phyloP scores from a whole-genome alignment of 2,329 filamentous ascomycete genomes.

The Lachnellula occidentalis region DNA sequence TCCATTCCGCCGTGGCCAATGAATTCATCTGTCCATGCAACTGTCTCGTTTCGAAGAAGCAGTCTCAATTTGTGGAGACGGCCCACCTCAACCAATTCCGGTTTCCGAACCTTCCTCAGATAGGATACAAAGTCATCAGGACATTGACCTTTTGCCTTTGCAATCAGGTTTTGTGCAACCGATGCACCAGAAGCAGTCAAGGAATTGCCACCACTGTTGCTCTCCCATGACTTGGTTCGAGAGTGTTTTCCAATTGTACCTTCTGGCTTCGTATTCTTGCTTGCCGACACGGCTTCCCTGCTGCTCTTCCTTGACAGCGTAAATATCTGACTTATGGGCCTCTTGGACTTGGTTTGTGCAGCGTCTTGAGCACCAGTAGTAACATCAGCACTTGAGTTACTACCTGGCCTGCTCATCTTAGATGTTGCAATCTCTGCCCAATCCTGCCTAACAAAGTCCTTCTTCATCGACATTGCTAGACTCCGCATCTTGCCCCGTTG shows the following conservation, averaged over 20 bases:
- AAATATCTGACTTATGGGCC: conserved; percentile 69
- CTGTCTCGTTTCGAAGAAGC: conserved; percentile 86
- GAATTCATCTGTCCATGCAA: conserved; percentile 91
- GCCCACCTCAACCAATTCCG: conserved; percentile 83
- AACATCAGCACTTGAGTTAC: conserved; percentile 34
- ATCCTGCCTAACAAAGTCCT: conserved; percentile 90
- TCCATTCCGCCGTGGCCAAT: conserved; percentile 87
- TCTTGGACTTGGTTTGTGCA: conserved; percentile 44
- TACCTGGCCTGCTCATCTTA: conserved; percentile 37
- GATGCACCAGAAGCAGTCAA: conserved; percentile 50
- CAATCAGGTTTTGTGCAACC: conserved; percentile 52
- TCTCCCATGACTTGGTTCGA: conserved; percentile 68
- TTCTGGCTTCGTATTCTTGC: conserved; percentile 70
- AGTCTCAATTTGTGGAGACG: conserved; percentile 90
- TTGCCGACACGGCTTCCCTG: conserved; percentile 57
- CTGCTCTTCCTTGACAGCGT: conserved; percentile 40
- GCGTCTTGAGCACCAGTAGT: conserved; percentile 33
- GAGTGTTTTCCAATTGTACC: conserved; percentile 57
- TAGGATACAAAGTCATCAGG: conserved; percentile 85
- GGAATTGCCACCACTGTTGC: conserved; percentile 52
- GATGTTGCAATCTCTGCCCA: conserved; percentile 62
- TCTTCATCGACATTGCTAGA: conserved; percentile 83
- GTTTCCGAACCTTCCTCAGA: conserved; percentile 72
- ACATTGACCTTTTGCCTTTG: conserved; percentile 66
- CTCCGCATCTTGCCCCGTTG: conserved; percentile 93